Conservation (phyloP, 1,284 basidiomycete genomes). For the Ustilago loliicola region DNA sequence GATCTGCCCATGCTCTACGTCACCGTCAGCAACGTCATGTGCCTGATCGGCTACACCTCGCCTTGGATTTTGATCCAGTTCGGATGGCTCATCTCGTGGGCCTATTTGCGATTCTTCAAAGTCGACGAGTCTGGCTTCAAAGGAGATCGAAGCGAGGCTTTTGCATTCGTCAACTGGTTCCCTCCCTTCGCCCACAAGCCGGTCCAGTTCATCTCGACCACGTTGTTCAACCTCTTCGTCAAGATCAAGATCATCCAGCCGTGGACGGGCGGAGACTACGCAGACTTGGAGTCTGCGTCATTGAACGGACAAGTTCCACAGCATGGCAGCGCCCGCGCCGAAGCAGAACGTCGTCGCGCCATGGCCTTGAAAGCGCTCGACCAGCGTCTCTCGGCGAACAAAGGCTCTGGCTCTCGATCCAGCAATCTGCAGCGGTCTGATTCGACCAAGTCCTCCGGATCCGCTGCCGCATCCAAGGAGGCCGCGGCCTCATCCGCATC, state of each 20-base stretch:
- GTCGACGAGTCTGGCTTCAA: conserved; percentile 76
- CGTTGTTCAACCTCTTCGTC: conserved; percentile 77
- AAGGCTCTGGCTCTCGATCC: conserved; percentile 26
- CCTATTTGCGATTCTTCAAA: conserved; percentile 97
- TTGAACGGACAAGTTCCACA: conserved; percentile 73
- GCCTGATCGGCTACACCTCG: conserved; percentile 86
- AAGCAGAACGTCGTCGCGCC: conserved; percentile 75
- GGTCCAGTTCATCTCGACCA: conserved; percentile 79
- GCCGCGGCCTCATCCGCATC: neutral
- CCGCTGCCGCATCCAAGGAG: conserved; percentile 19
- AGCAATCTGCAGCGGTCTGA: conserved; percentile 33
- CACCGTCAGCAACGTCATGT: conserved; percentile 88
- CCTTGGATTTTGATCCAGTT: conserved; percentile 96
- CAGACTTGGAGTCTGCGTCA: conserved; percentile 75
- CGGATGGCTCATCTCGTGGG: conserved; percentile 95
- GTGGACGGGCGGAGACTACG: conserved; percentile 69
- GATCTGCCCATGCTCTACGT: conserved; percentile 93
- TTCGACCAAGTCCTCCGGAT: conserved; percentile 30
- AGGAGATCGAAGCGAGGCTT: conserved; percentile 94
- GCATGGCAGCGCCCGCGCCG: conserved; percentile 53
- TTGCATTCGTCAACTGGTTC: conserved; percentile 96
- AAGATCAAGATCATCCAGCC: conserved; percentile 81
- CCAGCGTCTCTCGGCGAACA: conserved; percentile 79
- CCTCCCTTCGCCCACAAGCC: conserved; percentile 80
- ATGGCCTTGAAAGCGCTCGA: conserved; percentile 96